A percentile compares a stretch with the other conserved stretches of the same genome.
These are phyloP conservation scores for Scolecobasidium constrictum DNA, from an alignment of 2,329 filamentous ascomycete genomes.

Conservation along the genomic window DNA sequence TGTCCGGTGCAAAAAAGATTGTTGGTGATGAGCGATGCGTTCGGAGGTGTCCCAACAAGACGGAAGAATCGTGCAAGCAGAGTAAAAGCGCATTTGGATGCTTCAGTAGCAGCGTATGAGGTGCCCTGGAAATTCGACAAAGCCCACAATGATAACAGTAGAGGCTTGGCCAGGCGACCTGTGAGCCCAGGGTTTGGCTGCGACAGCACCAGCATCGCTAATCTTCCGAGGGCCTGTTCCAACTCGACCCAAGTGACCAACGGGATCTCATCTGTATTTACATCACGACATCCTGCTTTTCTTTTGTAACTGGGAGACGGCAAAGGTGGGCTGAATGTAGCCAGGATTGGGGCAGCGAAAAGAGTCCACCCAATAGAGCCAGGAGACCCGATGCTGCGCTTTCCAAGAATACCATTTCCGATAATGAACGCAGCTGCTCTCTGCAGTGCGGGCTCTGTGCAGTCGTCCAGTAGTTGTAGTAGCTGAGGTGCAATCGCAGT, in stretches of 20 bases:
- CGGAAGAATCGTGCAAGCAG: slow-evolving; percentile 48
- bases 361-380: slow-evolving; percentile 50
- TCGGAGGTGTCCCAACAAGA: slow-evolving; percentile 42
- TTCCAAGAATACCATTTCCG: slow-evolving; percentile 56
- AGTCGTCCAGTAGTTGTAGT: slow-evolving; percentile 49
- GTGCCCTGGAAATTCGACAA: slow-evolving; percentile 29
- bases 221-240: slow-evolving; percentile 39
- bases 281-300: slow-evolving; percentile 27
- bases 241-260: slow-evolving; percentile 41
- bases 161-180: slow-evolving; percentile 46
- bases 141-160: slow-evolving; percentile 54
- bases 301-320: slow-evolving; percentile 23
- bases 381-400: slow-evolving; percentile 52
- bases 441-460: slow-evolving; percentile 45
- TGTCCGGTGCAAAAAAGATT: slow-evolving; percentile 47
- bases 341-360: slow-evolving; percentile 49
- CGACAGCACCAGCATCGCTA: slow-evolving; percentile 47
- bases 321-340: slow-evolving; percentile 32
- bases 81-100: slow-evolving; percentile 32
- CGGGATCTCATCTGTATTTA: slow-evolving; percentile 26
- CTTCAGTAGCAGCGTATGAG: slow-evolving; percentile 21
- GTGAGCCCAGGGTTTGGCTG: slow-evolving; percentile 58
- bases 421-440: slow-evolving; percentile 52
- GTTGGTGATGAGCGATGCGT: slow-evolving; percentile 38
- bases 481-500: slow-evolving; percentile 50